phyloP scores from a whole-genome alignment of 805 yeast species.

The Starmerella asiatica region DNA sequence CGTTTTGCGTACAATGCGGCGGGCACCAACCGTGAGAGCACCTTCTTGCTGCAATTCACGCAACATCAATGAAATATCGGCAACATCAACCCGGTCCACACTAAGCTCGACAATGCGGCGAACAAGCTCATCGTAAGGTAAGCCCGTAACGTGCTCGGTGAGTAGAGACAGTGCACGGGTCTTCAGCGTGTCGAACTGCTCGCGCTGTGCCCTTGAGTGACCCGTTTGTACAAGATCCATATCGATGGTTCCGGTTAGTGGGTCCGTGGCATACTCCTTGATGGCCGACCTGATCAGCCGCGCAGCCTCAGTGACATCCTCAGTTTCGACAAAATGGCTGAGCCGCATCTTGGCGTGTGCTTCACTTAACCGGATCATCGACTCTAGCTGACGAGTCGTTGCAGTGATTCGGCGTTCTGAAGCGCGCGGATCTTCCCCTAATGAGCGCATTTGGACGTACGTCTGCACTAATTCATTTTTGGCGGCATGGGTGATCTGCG shows the following conservation, averaged over 20 bases:
- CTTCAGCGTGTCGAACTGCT: constrained; percentile 16
- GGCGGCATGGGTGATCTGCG: constrained; percentile 68
- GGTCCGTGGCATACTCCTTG: constrained; percentile 97
- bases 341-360: constrained; percentile 97
- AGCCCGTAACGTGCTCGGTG: constrained; percentile 8
- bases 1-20: constrained; percentile 12
- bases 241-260: constrained; percentile 89
- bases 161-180: constrained; percentile 14
- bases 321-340: constrained; percentile 51
- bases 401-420: constrained; percentile 91
- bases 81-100: constrained; percentile 15
- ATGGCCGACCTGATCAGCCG: constrained; percentile 85
- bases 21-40: constrained; percentile 13
- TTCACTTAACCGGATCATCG: constrained; percentile 86
- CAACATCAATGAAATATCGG: constrained; percentile 12
- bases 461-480: constrained; percentile 72
- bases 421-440: constrained; percentile 81
- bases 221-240: constrained; percentile 97
- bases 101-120: constrained; percentile 17
- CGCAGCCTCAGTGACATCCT: constrained; percentile 87
- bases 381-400: constrained; percentile 91
- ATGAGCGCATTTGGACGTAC: constrained; percentile 84
- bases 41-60: constrained; percentile 20
- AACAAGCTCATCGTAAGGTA: constrained; percentile 18
- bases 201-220: constrained; percentile 62